Base-by-base conservation (phyloP, 1,284 basidiomycete genomes). In the Schizophyllum amplum region DNA sequence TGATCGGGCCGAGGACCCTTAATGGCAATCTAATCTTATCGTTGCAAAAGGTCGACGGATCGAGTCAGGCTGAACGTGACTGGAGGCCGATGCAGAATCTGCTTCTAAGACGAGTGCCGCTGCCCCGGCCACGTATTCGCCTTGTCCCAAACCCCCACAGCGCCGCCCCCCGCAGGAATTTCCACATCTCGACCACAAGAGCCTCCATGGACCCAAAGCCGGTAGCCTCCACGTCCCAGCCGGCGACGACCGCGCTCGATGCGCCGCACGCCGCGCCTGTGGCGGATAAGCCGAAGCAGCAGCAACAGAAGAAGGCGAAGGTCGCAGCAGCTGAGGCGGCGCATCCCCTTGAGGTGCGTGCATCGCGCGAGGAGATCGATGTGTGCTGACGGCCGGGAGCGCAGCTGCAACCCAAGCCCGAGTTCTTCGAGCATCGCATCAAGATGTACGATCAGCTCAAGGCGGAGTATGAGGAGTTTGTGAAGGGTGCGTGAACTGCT, bases 401-500 rank as follows among this genome's bases (percentile, higher is more conserved):
- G 26, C 61, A 95, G 89, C 75, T 96, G 55, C 80, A 84, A 72
- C 94, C 95, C 23, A 81, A 78, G 20, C 94, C 96, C 20, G 86
- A 81, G 55, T 98, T 87, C 79, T 90, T 98, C 72, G 88, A 89
- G 66, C 87, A 91, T 70, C 86, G 96, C 58, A 84, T 98, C 72
- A 85, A 87, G 69, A 84, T 98, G 66, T 99, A 94, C 66, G 91
- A 98, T 55, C 79, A 90, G 69, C 77, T 96, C 64, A 95, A 95
- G 73, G 84, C 80, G 17, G 89, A 97, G 73, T 83, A 96, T 66
- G 90, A 92, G 66, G 85, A 84, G 54, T 87, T 82, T 68, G 79
- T 94, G 3, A 86, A 89, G 71, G 78, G 92, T 92, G 61, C 60
- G 72, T 63, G 27, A 26, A 21, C 22, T 24, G 24, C 25, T 54